Conservation (phyloP, 2,329 filamentous ascomycete genomes). For the Mariannaea sp. region DNA sequence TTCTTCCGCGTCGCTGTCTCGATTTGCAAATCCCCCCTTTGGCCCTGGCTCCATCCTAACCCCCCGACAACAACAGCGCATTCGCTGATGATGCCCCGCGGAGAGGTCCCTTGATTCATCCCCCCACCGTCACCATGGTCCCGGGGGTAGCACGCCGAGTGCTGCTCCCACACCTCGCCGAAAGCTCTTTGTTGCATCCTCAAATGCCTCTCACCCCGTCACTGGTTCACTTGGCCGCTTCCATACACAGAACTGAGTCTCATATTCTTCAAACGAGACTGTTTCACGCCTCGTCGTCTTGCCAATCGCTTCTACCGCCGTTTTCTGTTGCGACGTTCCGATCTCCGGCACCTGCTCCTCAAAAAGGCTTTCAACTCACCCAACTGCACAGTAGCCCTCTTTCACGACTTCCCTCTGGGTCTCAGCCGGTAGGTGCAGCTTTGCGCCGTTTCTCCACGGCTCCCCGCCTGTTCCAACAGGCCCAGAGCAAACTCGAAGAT, state of each 20-base stretch:
- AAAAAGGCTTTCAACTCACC: constrained; percentile 9
- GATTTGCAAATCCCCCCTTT: constrained; percentile 12
- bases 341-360: constrained; percentile 21
- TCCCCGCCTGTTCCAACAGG: constrained; percentile 30
- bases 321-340: constrained; percentile 36
- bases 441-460: constrained; percentile 41
- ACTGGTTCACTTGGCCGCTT: constrained; percentile 30
- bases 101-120: constrained; percentile 32
- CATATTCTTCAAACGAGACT: constrained; percentile 23
- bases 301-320: constrained; percentile 31
- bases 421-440: constrained; percentile 15
- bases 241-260: constrained; percentile 24
- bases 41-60: constrained; percentile 9
- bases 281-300: constrained; percentile 24
- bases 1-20: constrained; percentile 19
- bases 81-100: constrained; percentile 40
- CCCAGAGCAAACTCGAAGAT: constrained; percentile 37
- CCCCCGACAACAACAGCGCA: constrained; percentile 22
- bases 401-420: constrained; percentile 12
- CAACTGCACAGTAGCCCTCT: constrained; percentile 6
- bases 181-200: constrained; percentile 36
- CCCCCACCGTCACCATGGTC: constrained; percentile 49
- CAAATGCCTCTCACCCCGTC: constrained; percentile 32
- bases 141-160: constrained; percentile 55
- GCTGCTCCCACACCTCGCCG: constrained; percentile 54